phyloP scores from a whole-genome alignment of 2,329 filamentous ascomycete genomes.

The Phyllosticta paracitricarpa region DNA sequence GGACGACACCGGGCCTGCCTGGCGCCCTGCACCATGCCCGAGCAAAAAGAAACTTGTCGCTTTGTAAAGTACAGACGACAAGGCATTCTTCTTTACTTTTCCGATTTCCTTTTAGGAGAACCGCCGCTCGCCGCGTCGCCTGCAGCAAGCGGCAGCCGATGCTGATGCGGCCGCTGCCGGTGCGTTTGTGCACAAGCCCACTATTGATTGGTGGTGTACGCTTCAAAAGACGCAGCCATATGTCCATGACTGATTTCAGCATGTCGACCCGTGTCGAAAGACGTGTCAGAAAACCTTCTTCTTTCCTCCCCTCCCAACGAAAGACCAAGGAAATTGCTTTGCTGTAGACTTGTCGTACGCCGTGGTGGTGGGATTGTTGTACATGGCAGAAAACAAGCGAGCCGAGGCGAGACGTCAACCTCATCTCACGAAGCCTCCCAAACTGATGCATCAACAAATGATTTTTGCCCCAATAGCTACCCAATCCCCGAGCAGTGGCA shows the following conservation, averaged over 20 bases:
- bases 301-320: background rate
- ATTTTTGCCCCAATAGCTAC: background rate
- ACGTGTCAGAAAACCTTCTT: background rate
- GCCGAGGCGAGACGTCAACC: background rate
- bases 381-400: background rate
- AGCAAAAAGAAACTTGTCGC: background rate
- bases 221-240: background rate
- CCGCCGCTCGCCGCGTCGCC: background rate
- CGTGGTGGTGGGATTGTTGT: background rate
- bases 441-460: background rate
- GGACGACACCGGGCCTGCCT: background rate
- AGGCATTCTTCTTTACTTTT: background rate
- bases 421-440: background rate
- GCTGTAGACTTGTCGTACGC: background rate
- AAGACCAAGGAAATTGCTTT: background rate
- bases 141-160: background rate
- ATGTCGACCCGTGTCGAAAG: background rate
- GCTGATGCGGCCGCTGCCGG: background rate
- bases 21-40: background rate
- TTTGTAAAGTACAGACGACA: background rate
- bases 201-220: background rate
- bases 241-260: background rate
- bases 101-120: background rate
- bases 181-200: background rate
- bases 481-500: background rate